phyloP scores from a whole-genome alignment of 1,284 basidiomycete species.

The Phylloboletellus chloephorus region DNA sequence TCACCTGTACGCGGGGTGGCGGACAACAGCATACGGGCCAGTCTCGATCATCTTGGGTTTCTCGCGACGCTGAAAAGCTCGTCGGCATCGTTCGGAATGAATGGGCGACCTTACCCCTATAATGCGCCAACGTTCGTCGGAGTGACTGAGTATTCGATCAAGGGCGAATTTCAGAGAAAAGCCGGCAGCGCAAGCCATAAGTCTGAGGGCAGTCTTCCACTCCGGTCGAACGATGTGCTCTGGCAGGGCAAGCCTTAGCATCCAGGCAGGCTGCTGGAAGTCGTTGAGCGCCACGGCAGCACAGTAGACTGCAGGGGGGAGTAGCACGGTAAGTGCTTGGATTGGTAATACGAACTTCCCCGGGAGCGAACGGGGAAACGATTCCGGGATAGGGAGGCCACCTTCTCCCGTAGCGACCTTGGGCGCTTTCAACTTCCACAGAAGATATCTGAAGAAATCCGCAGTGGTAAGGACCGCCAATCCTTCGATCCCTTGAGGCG shows the following conservation, averaged over 20 bases:
- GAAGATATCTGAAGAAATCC: conserved; percentile 14
- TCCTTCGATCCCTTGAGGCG: conserved; percentile 28
- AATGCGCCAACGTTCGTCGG: conserved; percentile 27
- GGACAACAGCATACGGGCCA: conserved; percentile 33
- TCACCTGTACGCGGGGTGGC: conserved; percentile 32
- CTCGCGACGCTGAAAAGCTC: conserved; percentile 22
- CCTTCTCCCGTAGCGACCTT: conserved; percentile 15
- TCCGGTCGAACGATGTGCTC: conserved; percentile 15
- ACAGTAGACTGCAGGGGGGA: conserved; percentile 27
- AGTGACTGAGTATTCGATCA: conserved; percentile 10
- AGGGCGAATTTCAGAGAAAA: conserved; percentile 20
- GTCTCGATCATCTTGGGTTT: conserved; percentile 27
- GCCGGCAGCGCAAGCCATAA: conserved; percentile 24
- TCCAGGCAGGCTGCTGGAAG: conserved; percentile 33
- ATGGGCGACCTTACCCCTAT: conserved; percentile 24
- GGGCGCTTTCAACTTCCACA: conserved; percentile 9
- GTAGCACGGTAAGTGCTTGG: conserved; percentile 23
- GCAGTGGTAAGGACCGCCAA: conserved; percentile 25
- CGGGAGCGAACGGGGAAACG: conserved; percentile 15
- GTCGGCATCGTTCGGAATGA: neutral
- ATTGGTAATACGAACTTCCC: conserved; percentile 27
- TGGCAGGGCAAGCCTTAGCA: conserved; percentile 26
- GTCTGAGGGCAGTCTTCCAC: conserved; percentile 19
- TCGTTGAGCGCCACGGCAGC: conserved; percentile 24
- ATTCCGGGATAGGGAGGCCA: conserved; percentile 18